These are phyloP conservation scores for Taphrina deformans DNA, from an alignment of 1,139 yeast species.

Conservation along the genomic window DNA sequence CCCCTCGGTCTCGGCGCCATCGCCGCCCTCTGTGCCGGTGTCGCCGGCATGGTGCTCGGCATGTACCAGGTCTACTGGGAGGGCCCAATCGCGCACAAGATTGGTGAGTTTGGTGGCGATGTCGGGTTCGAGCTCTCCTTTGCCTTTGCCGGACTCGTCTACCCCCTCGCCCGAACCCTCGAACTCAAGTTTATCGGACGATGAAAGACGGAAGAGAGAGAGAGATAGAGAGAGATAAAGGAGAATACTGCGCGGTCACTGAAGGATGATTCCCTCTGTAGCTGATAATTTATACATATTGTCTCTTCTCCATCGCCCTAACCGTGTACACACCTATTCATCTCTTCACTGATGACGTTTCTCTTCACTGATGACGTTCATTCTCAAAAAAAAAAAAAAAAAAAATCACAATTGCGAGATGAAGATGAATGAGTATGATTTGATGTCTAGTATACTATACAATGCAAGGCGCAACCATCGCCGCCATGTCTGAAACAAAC, in stretches of 20 bases:
- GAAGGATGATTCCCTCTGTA: too few relatives aligned
- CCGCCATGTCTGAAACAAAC: neutral
- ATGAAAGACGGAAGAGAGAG: too few relatives aligned
- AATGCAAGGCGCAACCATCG: neutral
- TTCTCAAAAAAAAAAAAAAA: too few relatives aligned
- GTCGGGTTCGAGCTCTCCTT: conserved; percentile 80
- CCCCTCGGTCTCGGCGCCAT: conserved; percentile 79
- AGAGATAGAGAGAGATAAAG: too few relatives aligned
- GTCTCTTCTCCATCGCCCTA: too few relatives aligned
- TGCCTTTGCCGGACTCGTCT: conserved; percentile 67
- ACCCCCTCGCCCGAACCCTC: conserved; percentile 61
- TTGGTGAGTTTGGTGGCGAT: conserved; percentile 76
- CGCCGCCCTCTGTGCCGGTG: conserved; percentile 77
- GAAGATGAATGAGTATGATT: neutral
- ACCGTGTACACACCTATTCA: too few relatives aligned
- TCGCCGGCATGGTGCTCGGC: conserved; percentile 80
- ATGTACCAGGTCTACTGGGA: conserved; percentile 82
- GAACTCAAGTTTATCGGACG: conserved; percentile 48
- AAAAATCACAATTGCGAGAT: too few relatives aligned
- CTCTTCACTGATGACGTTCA: neutral
- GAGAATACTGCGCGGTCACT: neutral
- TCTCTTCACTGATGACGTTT: neutral
- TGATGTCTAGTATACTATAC: neutral
- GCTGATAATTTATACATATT: neutral
- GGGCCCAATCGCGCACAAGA: conserved; percentile 63